Conservation (phyloP, 768 basidiomycete species). For the Psilocybe cyanescens region DNA sequence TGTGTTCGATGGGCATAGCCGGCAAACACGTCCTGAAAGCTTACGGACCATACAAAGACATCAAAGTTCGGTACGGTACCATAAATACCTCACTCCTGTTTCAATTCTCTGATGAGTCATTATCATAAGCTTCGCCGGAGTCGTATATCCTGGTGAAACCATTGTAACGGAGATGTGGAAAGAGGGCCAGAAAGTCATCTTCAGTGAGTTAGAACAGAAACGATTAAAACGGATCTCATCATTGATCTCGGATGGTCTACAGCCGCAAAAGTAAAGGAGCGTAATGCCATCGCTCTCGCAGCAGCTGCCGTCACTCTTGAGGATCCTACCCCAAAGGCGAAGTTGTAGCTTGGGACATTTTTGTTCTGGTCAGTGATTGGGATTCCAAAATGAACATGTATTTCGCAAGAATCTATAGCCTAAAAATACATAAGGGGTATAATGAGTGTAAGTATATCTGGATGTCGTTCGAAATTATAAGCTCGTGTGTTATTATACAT, state of each 20-base stretch:
- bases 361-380: not conserved
- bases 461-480: not conserved
- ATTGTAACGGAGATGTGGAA: constrained; percentile 99
- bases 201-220: constrained; percentile 61
- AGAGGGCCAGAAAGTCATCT: constrained; percentile 88
- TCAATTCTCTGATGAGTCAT: not conserved
- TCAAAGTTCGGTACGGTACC: constrained; percentile 83
- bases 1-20: constrained; percentile 92
- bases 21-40: constrained; percentile 91
- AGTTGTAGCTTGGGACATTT: constrained; percentile 43
- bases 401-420: not conserved
- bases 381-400: not conserved
- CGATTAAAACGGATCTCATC: not conserved
- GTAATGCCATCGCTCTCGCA: constrained; percentile 69
- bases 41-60: constrained; percentile 86
- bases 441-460: not conserved
- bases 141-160: constrained; percentile 95
- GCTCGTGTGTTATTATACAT: not conserved
- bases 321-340: constrained; percentile 56
- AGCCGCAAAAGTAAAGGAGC: constrained; percentile 92
- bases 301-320: constrained; percentile 82
- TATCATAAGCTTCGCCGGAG: constrained; percentile 72
- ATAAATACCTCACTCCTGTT: not conserved
- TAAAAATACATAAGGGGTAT: constrained; percentile 1
- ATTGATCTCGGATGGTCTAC: not conserved